Evolutionary conservation across 129 eudicot genomes (phyloP), one percentile per base, ranked within the genome.

Genomic region (Centrapalus pauciflorus): DNA sequence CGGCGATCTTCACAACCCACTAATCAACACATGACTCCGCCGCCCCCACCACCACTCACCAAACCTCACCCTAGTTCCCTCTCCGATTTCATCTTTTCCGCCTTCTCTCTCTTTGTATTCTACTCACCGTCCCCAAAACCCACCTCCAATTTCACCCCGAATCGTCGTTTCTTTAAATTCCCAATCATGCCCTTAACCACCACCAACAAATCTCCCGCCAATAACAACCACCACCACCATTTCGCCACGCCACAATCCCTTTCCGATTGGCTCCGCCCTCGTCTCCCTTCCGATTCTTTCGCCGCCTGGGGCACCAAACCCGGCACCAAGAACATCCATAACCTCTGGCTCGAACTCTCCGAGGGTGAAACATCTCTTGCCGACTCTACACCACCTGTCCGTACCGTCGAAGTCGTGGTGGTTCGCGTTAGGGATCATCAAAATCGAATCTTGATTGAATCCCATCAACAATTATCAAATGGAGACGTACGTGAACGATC

Each of bases 311-410:
- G 95, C 2, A 76, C 82, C 60, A 81, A 77, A 45, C 89, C 90
- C 1, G 98, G 98, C 4, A 91, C 98, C 41, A 91, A 91, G 26
- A 91, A 87, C 60, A 64, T 91, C 33, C 86, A 85, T 43, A 91
- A 85, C 60, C 73, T 91, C 13, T 91, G 86, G 84, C 90, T 87
- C 13, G 97, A 90, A 61, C 51, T 90, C 23, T 62, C 85, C 49
- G 84, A 87, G 5, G 97, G 97, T 13, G 97, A 90, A 61, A 85
- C 93, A 65, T 62, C 76, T 0, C 70, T 92, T 1, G 82, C 79
- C 5, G 96, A 92, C 62, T 72, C 89, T 0, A 45, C 59, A 0
- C 98, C 98, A 7, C 98, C 95, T 1, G 58, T 85, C 21, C 78
- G 96, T 0, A 83, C 86, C 3, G 51, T 92, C 19, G 85, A 92